Evolutionary conservation across 805 yeast genomes (phyloP), one percentile per base, ranked within the genome.

Genomic region (Millerozyma acaciae): DNA sequence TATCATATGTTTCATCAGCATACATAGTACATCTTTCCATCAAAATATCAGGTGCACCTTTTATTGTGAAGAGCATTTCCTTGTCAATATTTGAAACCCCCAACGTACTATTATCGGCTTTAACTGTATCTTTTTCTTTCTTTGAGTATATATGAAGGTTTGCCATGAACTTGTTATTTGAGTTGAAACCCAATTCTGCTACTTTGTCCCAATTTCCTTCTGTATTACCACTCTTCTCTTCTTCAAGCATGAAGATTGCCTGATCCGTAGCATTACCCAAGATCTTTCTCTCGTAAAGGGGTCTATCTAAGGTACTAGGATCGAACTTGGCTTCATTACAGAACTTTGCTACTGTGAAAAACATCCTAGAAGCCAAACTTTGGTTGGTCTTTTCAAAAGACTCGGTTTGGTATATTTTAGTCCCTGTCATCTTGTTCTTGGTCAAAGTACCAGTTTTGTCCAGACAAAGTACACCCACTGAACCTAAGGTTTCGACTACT

Each of bases 401-500:
- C n/a, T n/a, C n/a, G n/a, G n/a, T n/a, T n/a, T n/a, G n/a, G n/a
- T n/a, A n/a, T 9, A 47, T 45, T 28, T 53, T 44, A 2, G 65
- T 62, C 2, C 65, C 72, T 18, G 53, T 38, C 74, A 74, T 72
- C 36, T 62, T 60, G 47, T 74, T 74, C 42, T 71, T 61, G 17
- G 81, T 75, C 30, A 75, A 53, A 4, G 72, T 65, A 10, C 72
- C 72, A 5, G 72, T 65, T 37, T 65, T 65, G 38, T 65, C 72
- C 18, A 62, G 58, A 39, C 70, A 65, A 22, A 65, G 43, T 32
- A 50, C 76, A 47, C 72, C 70, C 15, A 75, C 73, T 9, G 75
- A 65, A n/a, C 81, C 83, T 41, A 76, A 57, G 12, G 81, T 76
- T 48, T 76, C 82, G 17, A 74, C 73, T 16, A 68, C 65, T 10